These are phyloP conservation scores for Mrakia frigida DNA, from an alignment of 768 basidiomycete species.

Conservation along the genomic window DNA sequence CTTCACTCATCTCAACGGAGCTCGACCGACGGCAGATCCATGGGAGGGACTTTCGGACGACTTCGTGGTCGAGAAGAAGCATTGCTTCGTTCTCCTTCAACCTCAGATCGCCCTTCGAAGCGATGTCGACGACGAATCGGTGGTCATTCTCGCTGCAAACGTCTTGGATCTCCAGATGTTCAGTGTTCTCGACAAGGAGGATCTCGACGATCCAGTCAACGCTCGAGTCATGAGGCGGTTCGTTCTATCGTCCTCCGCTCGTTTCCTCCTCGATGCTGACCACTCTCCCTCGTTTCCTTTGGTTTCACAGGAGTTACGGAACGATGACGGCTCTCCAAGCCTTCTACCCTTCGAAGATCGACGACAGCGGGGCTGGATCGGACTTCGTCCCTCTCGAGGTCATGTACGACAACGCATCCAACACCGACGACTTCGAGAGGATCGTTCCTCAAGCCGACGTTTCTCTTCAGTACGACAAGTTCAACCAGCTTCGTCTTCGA, in stretches of 20 bases:
- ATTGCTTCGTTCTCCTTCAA: slow-evolving; percentile 81
- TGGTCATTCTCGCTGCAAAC: slow-evolving; percentile 69
- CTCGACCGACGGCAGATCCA: slow-evolving; percentile 16
- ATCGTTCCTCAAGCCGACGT: slow-evolving; percentile 84
- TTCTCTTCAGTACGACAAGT: slow-evolving; percentile 83
- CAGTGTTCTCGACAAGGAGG: slow-evolving; percentile 70
- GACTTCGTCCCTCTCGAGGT: slow-evolving; percentile 79
- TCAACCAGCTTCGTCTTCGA: slow-evolving; percentile 80
- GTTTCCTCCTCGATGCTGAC: background rate
- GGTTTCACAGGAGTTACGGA: slow-evolving; percentile 49
- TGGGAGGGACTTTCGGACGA: slow-evolving; percentile 39
- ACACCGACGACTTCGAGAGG: slow-evolving; percentile 71
- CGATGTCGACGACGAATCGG: slow-evolving; percentile 54
- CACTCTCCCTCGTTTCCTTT: background rate
- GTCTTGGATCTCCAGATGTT: slow-evolving; percentile 74
- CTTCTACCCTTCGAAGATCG: slow-evolving; percentile 61
- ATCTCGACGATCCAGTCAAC: slow-evolving; percentile 74
- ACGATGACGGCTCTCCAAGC: slow-evolving; percentile 75
- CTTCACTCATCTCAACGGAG: slow-evolving; percentile 21
- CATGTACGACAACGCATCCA: slow-evolving; percentile 70
- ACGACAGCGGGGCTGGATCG: background rate
- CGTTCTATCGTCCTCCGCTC: slow-evolving; percentile 34
- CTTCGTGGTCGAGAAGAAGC: slow-evolving; percentile 52
- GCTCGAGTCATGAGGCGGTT: slow-evolving; percentile 81
- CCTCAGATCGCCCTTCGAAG: slow-evolving; percentile 80